These are phyloP conservation scores for Bocquillonia castaneifolia DNA, from an alignment of 441 rosid genomes.

Conservation along the genomic window DNA sequence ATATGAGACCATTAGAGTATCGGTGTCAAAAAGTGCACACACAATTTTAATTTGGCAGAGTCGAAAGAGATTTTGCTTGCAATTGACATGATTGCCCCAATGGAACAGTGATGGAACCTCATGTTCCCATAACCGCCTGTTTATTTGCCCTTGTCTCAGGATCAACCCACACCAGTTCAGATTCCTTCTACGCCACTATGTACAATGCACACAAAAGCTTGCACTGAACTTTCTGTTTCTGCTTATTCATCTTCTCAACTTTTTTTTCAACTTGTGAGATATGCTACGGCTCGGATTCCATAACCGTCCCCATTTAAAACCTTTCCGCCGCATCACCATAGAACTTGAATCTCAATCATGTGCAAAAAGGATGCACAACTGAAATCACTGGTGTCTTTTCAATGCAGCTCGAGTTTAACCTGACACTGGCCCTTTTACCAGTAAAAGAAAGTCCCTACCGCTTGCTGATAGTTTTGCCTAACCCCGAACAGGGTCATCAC, in stretches of 20 bases:
- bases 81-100: background rate
- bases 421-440: background rate
- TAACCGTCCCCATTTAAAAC: background rate
- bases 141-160: background rate
- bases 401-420: background rate
- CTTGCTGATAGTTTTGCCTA: background rate
- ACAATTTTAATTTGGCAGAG: no score
- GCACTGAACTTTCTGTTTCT: background rate
- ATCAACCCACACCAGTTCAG: background rate
- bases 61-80: background rate
- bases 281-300: background rate
- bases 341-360: background rate
- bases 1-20: background rate
- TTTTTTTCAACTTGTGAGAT: background rate
- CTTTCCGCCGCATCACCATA: background rate
- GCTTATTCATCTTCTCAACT: no score
- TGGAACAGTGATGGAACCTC: background rate
- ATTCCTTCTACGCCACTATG: no score
- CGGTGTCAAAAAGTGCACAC: background rate
- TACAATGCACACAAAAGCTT: background rate
- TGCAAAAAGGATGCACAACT: background rate
- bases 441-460: background rate
- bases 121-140: background rate
- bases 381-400: background rate
- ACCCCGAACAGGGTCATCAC: slow-evolving; percentile 25